Conservation (phyloP, 345 rosid genomes). For the Melaleuca alternifolia region DNA sequence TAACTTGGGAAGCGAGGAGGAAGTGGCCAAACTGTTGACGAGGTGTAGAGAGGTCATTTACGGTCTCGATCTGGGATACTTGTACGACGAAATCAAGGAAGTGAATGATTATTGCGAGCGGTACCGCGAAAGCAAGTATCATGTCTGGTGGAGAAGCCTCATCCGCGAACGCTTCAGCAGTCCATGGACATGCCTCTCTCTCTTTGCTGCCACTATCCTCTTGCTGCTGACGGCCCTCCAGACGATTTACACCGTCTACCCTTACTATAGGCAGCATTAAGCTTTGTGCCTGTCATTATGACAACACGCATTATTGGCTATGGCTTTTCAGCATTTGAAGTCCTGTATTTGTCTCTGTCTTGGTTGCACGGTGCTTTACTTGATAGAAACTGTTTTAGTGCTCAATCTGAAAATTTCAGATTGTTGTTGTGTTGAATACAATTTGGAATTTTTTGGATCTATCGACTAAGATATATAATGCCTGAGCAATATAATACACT, state of each 20-base stretch:
- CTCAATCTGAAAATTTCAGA: neutral
- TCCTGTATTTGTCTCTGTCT: no score
- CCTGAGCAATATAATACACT: no score
- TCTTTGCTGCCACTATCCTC: slow-evolving; percentile 4
- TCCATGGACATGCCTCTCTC: slow-evolving; percentile 8
- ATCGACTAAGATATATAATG: no score
- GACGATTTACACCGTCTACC: neutral
- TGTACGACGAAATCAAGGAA: neutral
- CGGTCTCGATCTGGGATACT: neutral
- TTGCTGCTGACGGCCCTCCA: neutral
- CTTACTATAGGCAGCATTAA: neutral
- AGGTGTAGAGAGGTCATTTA: neutral
- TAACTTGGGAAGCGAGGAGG: neutral
- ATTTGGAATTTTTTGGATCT: neutral
- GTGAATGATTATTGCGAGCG: neutral
- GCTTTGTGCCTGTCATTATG: neutral
- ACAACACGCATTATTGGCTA: no score
- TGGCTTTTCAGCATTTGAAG: no score
- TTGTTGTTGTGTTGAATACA: neutral
- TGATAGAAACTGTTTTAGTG: no score
- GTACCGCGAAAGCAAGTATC: neutral
- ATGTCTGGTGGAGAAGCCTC: neutral
- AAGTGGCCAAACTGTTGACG: neutral
- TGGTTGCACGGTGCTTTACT: no score
- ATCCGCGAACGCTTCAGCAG: neutral